A percentile compares a stretch with the other conserved stretches of the same genome.
phyloP scores from a whole-genome alignment of 495 filamentous ascomycete species.

The Immersiella caudata region DNA sequence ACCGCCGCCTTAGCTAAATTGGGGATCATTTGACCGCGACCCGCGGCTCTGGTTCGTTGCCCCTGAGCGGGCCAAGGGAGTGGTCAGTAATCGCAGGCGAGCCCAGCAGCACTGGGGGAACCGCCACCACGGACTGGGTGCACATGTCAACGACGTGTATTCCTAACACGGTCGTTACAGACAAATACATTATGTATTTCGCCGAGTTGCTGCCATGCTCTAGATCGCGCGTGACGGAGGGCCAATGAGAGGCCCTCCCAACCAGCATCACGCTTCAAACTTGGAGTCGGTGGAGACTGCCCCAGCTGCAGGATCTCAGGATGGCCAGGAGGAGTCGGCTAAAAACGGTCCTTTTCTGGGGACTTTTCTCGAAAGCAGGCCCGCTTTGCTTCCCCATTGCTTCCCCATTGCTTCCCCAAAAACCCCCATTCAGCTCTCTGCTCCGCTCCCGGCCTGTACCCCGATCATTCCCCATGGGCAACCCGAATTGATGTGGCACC shows the following conservation, averaged over 20 bases:
- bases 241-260: background rate
- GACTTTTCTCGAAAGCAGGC: constrained; percentile 1
- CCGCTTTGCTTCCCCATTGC: too few species aligned
- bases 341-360: constrained; percentile 41
- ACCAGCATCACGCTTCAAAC: too few species aligned
- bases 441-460: background rate
- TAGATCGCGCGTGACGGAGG: background rate
- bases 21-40: constrained; percentile 14
- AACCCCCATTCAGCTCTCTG: background rate
- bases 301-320: background rate
- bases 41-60: constrained; percentile 19
- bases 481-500: background rate
- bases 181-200: background rate
- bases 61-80: background rate
- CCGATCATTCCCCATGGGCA: background rate
- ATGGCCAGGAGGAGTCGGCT: constrained; percentile 24
- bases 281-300: constrained; percentile 3
- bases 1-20: background rate
- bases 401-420: background rate
- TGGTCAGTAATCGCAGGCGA: background rate
- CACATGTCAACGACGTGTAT: background rate
- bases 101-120: background rate
- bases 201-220: background rate
- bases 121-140: background rate
- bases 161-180: background rate